Conservation (phyloP, 306 rosid genomes). For the Acacia acuminata region DNA sequence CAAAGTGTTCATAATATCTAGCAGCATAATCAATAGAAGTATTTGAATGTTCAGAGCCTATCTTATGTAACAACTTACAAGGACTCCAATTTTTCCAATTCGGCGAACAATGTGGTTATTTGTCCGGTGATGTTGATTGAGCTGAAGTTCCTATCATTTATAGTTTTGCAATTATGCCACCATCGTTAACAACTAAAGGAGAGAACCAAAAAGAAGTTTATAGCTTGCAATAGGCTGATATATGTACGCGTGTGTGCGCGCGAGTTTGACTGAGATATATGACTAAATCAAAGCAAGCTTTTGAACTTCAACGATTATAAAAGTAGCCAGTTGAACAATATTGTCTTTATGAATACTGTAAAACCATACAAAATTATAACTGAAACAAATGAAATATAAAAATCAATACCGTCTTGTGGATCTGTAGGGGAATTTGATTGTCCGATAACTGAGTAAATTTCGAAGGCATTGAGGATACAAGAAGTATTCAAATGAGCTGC, state of each 20-base stretch:
- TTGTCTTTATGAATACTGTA: too few relatives aligned
- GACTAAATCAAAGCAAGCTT: too few relatives aligned
- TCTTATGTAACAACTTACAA: constrained; percentile 1
- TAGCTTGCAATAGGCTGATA: too few relatives aligned
- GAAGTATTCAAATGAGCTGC: constrained; percentile 31
- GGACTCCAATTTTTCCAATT: neutral
- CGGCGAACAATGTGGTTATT: neutral
- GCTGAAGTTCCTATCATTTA: neutral
- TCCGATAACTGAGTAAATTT: neutral
- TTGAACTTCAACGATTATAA: too few relatives aligned
- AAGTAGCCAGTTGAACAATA: neutral
- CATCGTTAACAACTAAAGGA: too few relatives aligned
- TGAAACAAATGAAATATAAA: neutral
- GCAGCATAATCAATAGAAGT: too few relatives aligned
- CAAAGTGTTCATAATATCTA: neutral
- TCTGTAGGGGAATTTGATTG: constrained; percentile 2
- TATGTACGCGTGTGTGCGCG: too few relatives aligned
- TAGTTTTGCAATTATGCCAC: too few relatives aligned
- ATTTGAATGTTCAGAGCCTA: neutral
- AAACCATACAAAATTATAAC: neutral
- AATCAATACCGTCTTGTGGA: neutral
- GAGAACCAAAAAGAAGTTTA: too few relatives aligned
- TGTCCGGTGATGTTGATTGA: neutral
- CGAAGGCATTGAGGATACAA: constrained; percentile 46
- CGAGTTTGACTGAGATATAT: too few relatives aligned